Percentiles rank a stretch among this genome's conserved stretches.
Conservation (phyloP, 345 rosid species). For the Syzygium aromaticum region DNA sequence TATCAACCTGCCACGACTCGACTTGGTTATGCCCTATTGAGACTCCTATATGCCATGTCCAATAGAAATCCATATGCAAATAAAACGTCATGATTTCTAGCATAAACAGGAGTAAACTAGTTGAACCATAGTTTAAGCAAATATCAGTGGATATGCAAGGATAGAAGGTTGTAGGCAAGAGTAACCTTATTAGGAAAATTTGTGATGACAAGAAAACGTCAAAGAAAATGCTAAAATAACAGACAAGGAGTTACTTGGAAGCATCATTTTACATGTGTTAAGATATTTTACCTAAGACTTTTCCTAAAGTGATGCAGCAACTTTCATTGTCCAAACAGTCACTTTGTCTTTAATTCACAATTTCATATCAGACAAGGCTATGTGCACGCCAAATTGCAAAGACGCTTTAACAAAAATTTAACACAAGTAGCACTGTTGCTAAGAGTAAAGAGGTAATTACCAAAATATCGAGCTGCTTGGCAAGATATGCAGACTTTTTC, state of each 20-base stretch:
- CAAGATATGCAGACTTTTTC: constrained; percentile 59
- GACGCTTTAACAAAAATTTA: not conserved
- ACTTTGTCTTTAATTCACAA: not conserved
- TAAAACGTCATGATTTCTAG: not conserved
- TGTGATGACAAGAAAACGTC: not conserved
- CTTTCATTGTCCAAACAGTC: not conserved
- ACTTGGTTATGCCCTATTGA: not conserved
- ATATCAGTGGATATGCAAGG: not conserved
- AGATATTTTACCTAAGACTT: not conserved
- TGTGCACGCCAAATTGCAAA: not conserved
- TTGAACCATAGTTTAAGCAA: not conserved
- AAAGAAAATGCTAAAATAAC: not conserved
- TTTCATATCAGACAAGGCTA: not conserved
- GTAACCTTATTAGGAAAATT: not conserved
- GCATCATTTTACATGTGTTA: not conserved
- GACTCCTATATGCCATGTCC: not conserved
- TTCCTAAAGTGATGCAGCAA: not conserved
- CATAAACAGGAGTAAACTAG: not conserved
- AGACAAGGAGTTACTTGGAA: not conserved
- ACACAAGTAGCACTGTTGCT: not conserved
- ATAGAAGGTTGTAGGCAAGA: not conserved
- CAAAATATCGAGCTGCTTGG: constrained; percentile 82
- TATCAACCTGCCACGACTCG: not conserved
- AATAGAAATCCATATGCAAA: not conserved
- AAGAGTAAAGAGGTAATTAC: constrained; percentile 27